Conservation (phyloP, 2,329 filamentous ascomycete genomes). For the Cladosporium austrohemisphaericum region DNA sequence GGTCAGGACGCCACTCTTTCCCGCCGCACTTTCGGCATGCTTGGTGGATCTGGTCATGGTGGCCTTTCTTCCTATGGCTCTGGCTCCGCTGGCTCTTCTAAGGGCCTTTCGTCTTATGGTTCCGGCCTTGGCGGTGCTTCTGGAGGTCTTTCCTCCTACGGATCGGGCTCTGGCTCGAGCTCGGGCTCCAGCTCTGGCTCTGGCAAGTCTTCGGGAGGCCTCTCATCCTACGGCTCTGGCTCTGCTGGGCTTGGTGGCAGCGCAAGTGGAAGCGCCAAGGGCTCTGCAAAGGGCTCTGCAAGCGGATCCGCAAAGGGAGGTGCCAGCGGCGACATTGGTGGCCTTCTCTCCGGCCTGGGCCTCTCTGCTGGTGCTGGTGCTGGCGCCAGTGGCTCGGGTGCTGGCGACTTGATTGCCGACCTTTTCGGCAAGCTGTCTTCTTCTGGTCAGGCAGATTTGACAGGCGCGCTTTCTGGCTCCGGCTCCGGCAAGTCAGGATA, state of each 20-base stretch:
- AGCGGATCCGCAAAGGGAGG: too few species aligned
- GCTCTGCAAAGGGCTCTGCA: not conserved
- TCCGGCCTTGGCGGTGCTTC: not conserved
- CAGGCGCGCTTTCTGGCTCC: not conserved
- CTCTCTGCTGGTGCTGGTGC: not conserved
- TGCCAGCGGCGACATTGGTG: too few species aligned
- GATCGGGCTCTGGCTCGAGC: not conserved
- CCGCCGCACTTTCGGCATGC: conserved; percentile 4
- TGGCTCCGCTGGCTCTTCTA: too few species aligned
- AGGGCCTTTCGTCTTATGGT: not conserved
- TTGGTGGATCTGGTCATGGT: conserved; percentile 2
- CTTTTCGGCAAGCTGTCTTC: conserved; percentile 7
- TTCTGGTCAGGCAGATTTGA: not conserved
- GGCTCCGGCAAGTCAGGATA: not conserved
- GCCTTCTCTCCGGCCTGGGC: conserved; percentile 7
- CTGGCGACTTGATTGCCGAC: conserved; percentile 1
- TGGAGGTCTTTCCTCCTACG: too few species aligned
- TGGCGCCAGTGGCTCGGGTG: not conserved
- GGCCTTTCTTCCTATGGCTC: not conserved
- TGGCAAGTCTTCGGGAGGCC: too few species aligned
- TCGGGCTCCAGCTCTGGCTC: not conserved
- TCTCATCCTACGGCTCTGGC: too few species aligned
- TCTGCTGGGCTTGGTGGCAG: too few species aligned
- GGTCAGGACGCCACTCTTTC: not conserved
- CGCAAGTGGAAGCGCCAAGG: not conserved